Base-by-base conservation (phyloP, 1,284 basidiomycete species). In the Boletus mariae region DNA sequence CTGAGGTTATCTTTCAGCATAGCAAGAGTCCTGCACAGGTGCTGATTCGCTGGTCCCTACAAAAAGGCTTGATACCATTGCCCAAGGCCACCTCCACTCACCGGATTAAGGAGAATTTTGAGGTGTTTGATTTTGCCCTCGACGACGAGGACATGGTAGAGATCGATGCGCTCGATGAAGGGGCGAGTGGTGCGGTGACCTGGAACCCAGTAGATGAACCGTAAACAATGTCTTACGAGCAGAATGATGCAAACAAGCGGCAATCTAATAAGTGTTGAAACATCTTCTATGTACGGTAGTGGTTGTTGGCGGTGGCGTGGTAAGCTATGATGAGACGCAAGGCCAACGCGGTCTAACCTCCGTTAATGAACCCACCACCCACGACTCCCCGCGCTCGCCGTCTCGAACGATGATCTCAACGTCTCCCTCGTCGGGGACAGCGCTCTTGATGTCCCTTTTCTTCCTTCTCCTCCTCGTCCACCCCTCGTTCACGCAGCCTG, bases 41-140 rank as follows among this genome's bases (percentile, higher is more conserved):
- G 17, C 72, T 89, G 49, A 71, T 90, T 43, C 75, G 86, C 5
- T 89, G 86, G 86, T 83, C 81, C 12, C 66, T 90, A 38, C 86
- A 88, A 62, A 79, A 77, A 47, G 79, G 79, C 72, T 46, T 56
- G 31, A 64, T 73, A 10, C 71, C 72, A 1, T 66, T 77, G 4
- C 75, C 76, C 8, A 80, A 79, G 55, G 73, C 73, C 0, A 66
- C 71, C 8, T 70, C 71, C 2, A 58, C 67, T 9, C 52, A 61
- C 0, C 65, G 79, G 5, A 74, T 79, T 41, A 55, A 64, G 44
- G 68, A 69, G 45, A 80, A 80, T 54, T 61, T 71, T 0, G 59
- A 71, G 32, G 66, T 78, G 15, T 73, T 65, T 37, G 65, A 71
- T 52, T 80, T 79, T 49, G 64, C 68, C 38, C 65, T 81, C 7